Evolutionary conservation across 805 yeast genomes (phyloP).

Genomic region (Barnettozyma populi): DNA sequence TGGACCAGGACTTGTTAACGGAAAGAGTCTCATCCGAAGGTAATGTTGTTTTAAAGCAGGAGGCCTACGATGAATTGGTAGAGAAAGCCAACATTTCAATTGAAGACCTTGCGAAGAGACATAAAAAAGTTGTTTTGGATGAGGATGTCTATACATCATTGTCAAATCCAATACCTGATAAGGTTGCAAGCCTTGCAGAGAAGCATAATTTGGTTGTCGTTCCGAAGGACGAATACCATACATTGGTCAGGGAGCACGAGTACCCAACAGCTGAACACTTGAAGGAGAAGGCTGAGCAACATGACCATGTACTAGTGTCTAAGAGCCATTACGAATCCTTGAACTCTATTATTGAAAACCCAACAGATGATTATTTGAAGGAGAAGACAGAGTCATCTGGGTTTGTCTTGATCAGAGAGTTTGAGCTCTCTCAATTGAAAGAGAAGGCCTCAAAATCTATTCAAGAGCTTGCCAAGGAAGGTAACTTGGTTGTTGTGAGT

Average conservation of each 20-base stretch:
- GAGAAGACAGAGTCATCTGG: slow-evolving; percentile 3
- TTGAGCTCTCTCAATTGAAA: slow-evolving; percentile 11
- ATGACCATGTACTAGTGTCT: slow-evolving; percentile 23
- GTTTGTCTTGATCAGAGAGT: not conserved
- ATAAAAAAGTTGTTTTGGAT: slow-evolving; percentile 4
- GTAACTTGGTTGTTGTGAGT: slow-evolving; percentile 4
- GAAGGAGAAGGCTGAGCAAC: slow-evolving; percentile 13
- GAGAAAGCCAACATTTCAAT: slow-evolving; percentile 8
- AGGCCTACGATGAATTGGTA: slow-evolving; percentile 14
- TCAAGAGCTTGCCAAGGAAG: slow-evolving; percentile 19
- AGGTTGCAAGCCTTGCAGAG: slow-evolving; percentile 6
- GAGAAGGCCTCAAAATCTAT: slow-evolving; percentile 14
- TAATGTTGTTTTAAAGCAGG: slow-evolving; percentile 12
- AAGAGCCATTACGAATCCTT: slow-evolving; percentile 22
- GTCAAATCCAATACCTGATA: slow-evolving; percentile 5
- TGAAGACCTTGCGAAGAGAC: slow-evolving; percentile 5
- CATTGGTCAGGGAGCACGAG: slow-evolving; percentile 15
- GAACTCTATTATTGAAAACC: slow-evolving; percentile 8
- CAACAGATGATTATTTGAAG: slow-evolving; percentile 7
- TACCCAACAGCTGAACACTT: slow-evolving; percentile 25
- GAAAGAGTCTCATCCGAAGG: slow-evolving; percentile 22
- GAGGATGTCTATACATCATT: slow-evolving; percentile 3
- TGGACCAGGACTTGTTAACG: slow-evolving; percentile 24
- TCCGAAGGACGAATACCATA: slow-evolving; percentile 4
- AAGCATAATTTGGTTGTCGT: slow-evolving; percentile 7